A percentile compares a stretch with the other conserved stretches of the same genome.
Evolutionary conservation across 1,284 basidiomycete species (phyloP).

Genomic region (Fistulina hepatica): DNA sequence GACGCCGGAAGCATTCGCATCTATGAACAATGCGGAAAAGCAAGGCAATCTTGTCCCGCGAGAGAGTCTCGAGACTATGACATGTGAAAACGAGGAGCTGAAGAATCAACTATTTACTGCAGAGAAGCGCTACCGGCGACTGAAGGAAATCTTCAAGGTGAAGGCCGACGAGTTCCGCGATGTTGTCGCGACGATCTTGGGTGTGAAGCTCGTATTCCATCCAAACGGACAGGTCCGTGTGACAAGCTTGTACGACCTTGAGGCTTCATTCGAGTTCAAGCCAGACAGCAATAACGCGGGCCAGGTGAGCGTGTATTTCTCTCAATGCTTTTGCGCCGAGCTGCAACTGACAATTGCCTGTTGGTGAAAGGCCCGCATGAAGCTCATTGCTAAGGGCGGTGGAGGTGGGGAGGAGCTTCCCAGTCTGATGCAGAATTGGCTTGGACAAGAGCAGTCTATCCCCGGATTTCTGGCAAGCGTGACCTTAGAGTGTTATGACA

Average conservation of each 20-base stretch:
- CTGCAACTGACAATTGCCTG: conserved; percentile 21
- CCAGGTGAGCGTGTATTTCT: not conserved
- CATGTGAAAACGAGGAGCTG: conserved; percentile 50
- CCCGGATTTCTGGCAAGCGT: conserved; percentile 68
- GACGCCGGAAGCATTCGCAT: no score
- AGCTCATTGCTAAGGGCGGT: conserved; percentile 58
- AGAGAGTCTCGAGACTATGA: conserved; percentile 58
- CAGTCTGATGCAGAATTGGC: conserved; percentile 61
- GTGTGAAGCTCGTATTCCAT: conserved; percentile 76
- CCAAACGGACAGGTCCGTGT: conserved; percentile 76
- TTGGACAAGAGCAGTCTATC: conserved; percentile 59
- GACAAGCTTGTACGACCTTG: conserved; percentile 69
- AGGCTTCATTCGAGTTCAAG: conserved; percentile 62
- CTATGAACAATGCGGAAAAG: conserved; percentile 11
- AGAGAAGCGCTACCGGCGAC: conserved; percentile 63
- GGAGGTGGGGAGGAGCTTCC: conserved; percentile 58
- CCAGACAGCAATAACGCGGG: conserved; percentile 25
- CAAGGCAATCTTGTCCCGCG: conserved; percentile 47
- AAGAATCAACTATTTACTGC: conserved; percentile 52
- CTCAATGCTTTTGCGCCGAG: not conserved
- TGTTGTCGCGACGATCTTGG: conserved; percentile 70
- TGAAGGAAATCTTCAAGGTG: conserved; percentile 62
- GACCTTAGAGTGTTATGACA: conserved; percentile 65
- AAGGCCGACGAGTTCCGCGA: conserved; percentile 78
- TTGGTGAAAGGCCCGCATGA: conserved; percentile 53